A percentile compares a stretch with the other conserved stretches of the same genome.
Conservation (phyloP, 1,139 yeast genomes). For the Sugiyamaella grinbergsii region DNA sequence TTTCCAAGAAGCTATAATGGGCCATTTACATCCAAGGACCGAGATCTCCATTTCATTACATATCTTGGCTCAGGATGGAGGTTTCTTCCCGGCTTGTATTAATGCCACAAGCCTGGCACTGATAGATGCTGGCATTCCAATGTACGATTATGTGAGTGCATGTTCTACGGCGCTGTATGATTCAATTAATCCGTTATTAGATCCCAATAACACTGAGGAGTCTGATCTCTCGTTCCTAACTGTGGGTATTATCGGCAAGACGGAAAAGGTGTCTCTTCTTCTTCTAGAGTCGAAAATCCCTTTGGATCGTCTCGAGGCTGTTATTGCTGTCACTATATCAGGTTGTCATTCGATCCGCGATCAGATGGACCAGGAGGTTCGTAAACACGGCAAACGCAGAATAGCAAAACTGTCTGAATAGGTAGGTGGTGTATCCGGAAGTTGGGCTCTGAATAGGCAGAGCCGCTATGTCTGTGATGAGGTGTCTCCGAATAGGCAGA, state of each 20-base stretch:
- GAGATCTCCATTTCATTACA: conserved; percentile 71
- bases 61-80: conserved; percentile 89
- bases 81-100: conserved; percentile 73
- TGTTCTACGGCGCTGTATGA: conserved; percentile 80
- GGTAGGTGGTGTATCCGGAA: neutral
- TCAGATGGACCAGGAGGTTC: conserved; percentile 81
- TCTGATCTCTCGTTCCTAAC: conserved; percentile 78
- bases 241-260: conserved; percentile 79
- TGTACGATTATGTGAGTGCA: conserved; percentile 87
- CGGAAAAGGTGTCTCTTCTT: conserved; percentile 74
- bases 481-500: no score
- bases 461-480: no score
- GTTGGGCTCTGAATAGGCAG: conserved; percentile 4
- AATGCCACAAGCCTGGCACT: conserved; percentile 90
- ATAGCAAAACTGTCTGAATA: conserved; percentile 37
- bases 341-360: conserved; percentile 84
- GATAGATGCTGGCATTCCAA: conserved; percentile 92
- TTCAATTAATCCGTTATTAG: conserved; percentile 66
- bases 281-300: conserved; percentile 79
- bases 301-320: conserved; percentile 72
- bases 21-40: conserved; percentile 80
- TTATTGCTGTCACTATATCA: conserved; percentile 83
- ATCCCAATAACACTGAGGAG: conserved; percentile 81
- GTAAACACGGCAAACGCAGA: conserved; percentile 64
- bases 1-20: conserved; percentile 75